Conservation (phyloP, 2,329 filamentous ascomycete genomes). For the Beauveria pseudobassiana region DNA sequence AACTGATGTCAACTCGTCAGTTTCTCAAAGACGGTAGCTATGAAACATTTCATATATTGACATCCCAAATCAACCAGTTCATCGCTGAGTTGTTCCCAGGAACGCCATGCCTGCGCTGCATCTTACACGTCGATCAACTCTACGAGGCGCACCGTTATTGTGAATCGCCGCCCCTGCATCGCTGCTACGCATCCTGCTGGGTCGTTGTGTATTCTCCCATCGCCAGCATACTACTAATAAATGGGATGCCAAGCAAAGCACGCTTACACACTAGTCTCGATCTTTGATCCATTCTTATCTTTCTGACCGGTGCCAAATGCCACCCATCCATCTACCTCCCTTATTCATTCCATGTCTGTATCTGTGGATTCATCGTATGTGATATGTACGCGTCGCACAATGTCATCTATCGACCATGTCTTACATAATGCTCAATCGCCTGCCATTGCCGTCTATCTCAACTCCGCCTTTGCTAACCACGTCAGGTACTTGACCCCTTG, state of each 20-base stretch:
- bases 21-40: no score
- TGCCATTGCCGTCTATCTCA: slow-evolving; percentile 34
- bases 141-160: background rate
- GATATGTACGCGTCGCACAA: background rate
- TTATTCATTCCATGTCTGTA: background rate
- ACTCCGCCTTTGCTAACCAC: slow-evolving; percentile 57
- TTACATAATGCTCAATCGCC: background rate
- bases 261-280: slow-evolving; percentile 3
- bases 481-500: slow-evolving; percentile 97
- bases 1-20: no score
- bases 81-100: no score
- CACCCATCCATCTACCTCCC: background rate
- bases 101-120: background rate
- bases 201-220: slow-evolving; percentile 7
- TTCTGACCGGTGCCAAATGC: background rate
- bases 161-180: background rate
- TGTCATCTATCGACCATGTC: background rate
- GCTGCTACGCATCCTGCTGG: background rate
- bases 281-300: background rate
- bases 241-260: slow-evolving; percentile 6
- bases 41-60: no score
- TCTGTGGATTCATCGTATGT: background rate
- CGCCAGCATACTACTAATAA: slow-evolving; percentile 10
- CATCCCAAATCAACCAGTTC: no score
- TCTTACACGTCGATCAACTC: background rate